Conservation (phyloP, 225 moss, liverwort and hornwort species). For the Antitrichia curtipendula region DNA sequence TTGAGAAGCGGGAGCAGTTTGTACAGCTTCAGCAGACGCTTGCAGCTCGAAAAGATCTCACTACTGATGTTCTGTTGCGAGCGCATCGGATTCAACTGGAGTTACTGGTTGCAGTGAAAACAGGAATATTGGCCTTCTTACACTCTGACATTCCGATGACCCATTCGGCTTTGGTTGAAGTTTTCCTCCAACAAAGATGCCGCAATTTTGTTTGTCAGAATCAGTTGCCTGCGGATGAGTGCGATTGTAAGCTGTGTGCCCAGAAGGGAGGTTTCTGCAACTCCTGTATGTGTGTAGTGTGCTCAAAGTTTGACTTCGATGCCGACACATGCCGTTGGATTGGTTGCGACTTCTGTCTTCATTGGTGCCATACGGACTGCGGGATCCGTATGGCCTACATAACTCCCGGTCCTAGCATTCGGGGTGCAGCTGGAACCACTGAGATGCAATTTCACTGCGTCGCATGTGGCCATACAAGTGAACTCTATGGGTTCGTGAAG, state of each 20-base stretch:
- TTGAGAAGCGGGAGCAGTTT: constrained; percentile 75
- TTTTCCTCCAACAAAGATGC: constrained; percentile 81
- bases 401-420: constrained; percentile 75
- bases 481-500: constrained; percentile 96
- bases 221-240: constrained; percentile 84
- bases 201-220: constrained; percentile 79
- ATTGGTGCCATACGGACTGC: constrained; percentile 99
- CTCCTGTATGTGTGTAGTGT: constrained; percentile 99
- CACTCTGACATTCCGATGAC: constrained; percentile 68
- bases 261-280: constrained; percentile 90
- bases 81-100: constrained; percentile 87
- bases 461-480: constrained; percentile 91
- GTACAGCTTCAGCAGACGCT: constrained; percentile 81
- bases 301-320: constrained; percentile 96
- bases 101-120: constrained; percentile 82
- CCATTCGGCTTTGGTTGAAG: constrained; percentile 68
- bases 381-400: constrained; percentile 87
- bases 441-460: constrained; percentile 92
- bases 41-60: constrained; percentile 61
- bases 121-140: constrained; percentile 83
- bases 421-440: constrained; percentile 61
- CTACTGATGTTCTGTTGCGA: constrained; percentile 51
- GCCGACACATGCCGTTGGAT: constrained; percentile 97
- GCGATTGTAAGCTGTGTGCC: constrained; percentile 90
- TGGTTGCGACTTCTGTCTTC: constrained; percentile 96